phyloP scores from a whole-genome alignment of 768 basidiomycete species.

The Lentinula sp. region DNA sequence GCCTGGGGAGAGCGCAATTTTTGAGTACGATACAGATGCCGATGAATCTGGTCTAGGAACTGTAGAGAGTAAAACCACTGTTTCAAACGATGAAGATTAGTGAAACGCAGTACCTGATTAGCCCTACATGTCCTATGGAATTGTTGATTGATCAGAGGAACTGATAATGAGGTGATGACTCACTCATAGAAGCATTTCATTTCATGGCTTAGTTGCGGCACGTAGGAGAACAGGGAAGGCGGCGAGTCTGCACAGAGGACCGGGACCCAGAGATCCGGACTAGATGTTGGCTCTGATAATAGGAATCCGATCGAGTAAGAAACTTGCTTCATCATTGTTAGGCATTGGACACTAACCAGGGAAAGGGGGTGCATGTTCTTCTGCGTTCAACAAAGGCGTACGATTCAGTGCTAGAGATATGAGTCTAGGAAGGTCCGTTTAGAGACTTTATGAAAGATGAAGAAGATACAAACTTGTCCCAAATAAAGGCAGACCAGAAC shows the following conservation, averaged over 20 bases:
- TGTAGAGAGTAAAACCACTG: background rate
- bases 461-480: slow-evolving; percentile 6
- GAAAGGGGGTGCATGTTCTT: slow-evolving; percentile 1
- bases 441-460: background rate
- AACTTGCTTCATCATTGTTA: background rate
- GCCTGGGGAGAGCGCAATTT: background rate
- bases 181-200: slow-evolving; percentile 7
- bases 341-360: background rate
- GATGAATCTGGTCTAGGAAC: slow-evolving; percentile 7
- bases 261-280: slow-evolving; percentile 4
- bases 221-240: slow-evolving; percentile 5
- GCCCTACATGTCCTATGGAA: background rate
- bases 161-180: background rate
- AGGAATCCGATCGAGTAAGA: background rate
- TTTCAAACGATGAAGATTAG: background rate
- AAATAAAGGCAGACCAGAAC: slow-evolving; percentile 8
- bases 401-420: slow-evolving; percentile 8
- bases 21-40: slow-evolving; percentile 1
- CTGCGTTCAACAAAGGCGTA: background rate
- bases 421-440: background rate
- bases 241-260: slow-evolving; percentile 1
- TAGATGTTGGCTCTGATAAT: background rate
- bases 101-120: background rate
- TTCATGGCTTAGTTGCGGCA: slow-evolving; percentile 5
- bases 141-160: background rate